These are phyloP conservation scores for Centella asiatica DNA, from an alignment of 129 eudicot species.

Conservation along the genomic window DNA sequence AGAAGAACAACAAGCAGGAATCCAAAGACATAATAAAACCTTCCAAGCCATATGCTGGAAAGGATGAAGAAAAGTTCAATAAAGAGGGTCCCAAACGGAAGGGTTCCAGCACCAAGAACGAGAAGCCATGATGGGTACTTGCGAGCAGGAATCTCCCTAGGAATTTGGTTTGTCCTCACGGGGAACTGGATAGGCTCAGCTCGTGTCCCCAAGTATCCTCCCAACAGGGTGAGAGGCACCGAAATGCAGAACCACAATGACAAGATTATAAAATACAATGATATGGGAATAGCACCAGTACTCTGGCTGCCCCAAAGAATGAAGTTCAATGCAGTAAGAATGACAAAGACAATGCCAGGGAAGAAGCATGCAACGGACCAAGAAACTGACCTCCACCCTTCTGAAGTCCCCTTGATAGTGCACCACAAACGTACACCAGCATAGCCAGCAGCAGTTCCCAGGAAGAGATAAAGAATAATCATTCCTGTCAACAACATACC, in stretches of 20 bases:
- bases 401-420: slow-evolving; percentile 45
- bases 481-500: slow-evolving; percentile 64
- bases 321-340: slow-evolving; percentile 43
- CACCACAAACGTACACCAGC: slow-evolving; percentile 50
- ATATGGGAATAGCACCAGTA: slow-evolving; percentile 54
- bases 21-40: slow-evolving; percentile 39
- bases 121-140: slow-evolving; percentile 61
- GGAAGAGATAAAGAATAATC: slow-evolving; percentile 51
- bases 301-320: slow-evolving; percentile 56
- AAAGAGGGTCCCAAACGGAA: slow-evolving; percentile 55
- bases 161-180: slow-evolving; percentile 51
- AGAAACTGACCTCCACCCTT: slow-evolving; percentile 52
- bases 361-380: slow-evolving; percentile 55
- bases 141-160: slow-evolving; percentile 56
- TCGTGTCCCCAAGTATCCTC: slow-evolving; percentile 48
- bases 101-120: slow-evolving; percentile 59
- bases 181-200: slow-evolving; percentile 42
- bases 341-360: slow-evolving; percentile 50
- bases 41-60: slow-evolving; percentile 52
- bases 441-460: slow-evolving; percentile 56
- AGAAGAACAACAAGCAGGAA: slow-evolving; percentile 41
- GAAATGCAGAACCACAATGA: slow-evolving; percentile 61
- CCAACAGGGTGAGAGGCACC: slow-evolving; percentile 55
- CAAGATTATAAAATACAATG: slow-evolving; percentile 37
- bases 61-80: slow-evolving; percentile 55